Evolutionary conservation across 169 alveolate genomes (phyloP).

Genomic region (Eimeria necatrix): DNA sequence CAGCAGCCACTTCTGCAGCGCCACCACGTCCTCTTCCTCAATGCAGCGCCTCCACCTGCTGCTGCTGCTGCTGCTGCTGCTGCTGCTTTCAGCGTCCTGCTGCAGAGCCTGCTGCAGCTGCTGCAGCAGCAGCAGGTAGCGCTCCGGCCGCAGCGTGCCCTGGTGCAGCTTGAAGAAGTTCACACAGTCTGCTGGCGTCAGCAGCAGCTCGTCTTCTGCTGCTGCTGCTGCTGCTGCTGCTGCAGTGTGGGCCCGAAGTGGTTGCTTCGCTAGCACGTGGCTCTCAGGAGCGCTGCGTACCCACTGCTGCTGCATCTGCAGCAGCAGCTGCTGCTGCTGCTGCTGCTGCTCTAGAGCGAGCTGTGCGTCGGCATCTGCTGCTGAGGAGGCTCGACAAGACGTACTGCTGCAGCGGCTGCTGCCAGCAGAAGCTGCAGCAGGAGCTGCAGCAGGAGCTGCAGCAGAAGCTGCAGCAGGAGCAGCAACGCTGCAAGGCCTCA

Average conservation of each 20-base stretch:
- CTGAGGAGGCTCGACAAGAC: neutral
- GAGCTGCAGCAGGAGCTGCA: too few species aligned
- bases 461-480: too few species aligned
- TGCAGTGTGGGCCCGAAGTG: neutral
- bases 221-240: constrained; percentile 15
- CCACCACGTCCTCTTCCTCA: neutral
- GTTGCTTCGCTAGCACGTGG: constrained; percentile 23
- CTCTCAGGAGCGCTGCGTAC: constrained; percentile 21
- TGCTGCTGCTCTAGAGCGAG: neutral
- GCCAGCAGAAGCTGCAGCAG: neutral
- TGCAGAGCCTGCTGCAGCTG: constrained; percentile 30
- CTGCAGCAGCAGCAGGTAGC: constrained; percentile 37
- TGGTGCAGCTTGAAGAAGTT: constrained; percentile 6
- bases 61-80: constrained; percentile 48
- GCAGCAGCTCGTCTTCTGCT: constrained; percentile 19
- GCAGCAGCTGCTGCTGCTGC: constrained; percentile 21
- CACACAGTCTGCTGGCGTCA: constrained; percentile 38
- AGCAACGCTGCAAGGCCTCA: too few species aligned
- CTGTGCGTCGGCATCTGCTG: neutral
- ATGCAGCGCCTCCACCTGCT: neutral
- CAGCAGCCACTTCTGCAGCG: constrained; percentile 43
- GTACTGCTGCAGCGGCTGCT: constrained; percentile 13
- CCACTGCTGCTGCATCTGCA: constrained; percentile 40
- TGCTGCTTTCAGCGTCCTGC: neutral
- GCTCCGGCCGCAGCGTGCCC: constrained; percentile 50